Conservation (phyloP, 139 green algal genomes). For the Chlorella sorokiniana region DNA sequence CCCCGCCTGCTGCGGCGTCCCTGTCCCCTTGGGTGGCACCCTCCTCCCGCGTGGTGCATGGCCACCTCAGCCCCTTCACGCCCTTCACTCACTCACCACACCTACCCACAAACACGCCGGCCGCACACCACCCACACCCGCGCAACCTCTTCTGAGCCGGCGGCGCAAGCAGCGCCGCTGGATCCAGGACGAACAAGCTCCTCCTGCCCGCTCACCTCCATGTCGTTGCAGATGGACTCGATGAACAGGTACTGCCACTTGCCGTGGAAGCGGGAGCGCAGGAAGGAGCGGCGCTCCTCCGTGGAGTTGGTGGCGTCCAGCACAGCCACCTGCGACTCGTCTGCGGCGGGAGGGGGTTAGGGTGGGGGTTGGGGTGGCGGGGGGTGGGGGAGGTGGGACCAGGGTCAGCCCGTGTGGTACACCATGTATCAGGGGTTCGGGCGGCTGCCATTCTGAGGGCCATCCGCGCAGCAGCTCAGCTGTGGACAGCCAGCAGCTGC, state of each 20-base stretch:
- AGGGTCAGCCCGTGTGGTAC: too few relatives aligned
- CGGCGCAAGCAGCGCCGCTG: too few relatives aligned
- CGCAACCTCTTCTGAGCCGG: too few relatives aligned
- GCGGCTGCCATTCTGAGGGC: too few relatives aligned
- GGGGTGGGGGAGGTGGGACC: neutral
- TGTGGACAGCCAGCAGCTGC: too few relatives aligned
- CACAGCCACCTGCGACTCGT: conserved; percentile 87
- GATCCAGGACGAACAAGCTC: neutral
- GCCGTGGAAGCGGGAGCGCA: conserved; percentile 78
- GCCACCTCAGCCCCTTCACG: neutral
- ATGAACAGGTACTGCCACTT: conserved; percentile 92
- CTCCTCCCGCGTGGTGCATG: too few relatives aligned
- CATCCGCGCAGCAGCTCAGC: too few relatives aligned
- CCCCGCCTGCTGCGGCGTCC: too few relatives aligned
- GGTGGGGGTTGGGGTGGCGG: neutral
- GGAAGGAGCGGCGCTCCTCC: conserved; percentile 63
- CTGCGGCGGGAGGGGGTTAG: conserved; percentile 35
- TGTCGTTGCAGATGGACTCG: conserved; percentile 94
- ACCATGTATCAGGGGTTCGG: too few relatives aligned
- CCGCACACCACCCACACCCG: neutral
- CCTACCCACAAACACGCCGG: neutral
- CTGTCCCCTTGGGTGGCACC: too few relatives aligned
- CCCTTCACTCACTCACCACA: neutral
- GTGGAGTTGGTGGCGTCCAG: conserved; percentile 98
- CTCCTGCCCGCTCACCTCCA: conserved; percentile 3